Evolutionary conservation across 768 basidiomycete species (phyloP), one percentile per base, ranked within the genome.

Genomic region (Lactarius sanguifluus): DNA sequence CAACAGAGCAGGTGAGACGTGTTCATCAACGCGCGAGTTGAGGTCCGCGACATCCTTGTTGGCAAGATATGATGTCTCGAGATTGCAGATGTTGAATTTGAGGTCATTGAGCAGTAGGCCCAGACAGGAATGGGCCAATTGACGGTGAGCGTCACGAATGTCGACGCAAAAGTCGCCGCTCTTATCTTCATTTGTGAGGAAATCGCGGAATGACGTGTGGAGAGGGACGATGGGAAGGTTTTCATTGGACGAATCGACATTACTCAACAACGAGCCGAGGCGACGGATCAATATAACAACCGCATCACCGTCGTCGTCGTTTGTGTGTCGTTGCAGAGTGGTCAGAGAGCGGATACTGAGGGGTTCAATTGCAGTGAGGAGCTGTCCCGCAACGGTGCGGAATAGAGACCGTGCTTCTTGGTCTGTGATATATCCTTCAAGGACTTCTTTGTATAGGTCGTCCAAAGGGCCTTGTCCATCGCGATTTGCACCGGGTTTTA

Each of bases 31-130:
- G 4, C 32, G 47, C 10, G 32, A 50, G 0, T 43, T 16, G 16
- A 62, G 61, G 30, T 62, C 61, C 3, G 0, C 0, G 5, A 62
- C 15, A 23, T 62, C 61, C 3, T 52, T 20, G 34, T 62, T 62
- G 4, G 47, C 28, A 15, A 30, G 45, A 38, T 50, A 50, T 34
- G 61, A 62, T 2, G 40, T 32, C 18, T 62, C 61, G 30, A 62
- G 61, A 28, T 50, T 13, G 7, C 61, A 62, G 28, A 62, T 62
- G 13, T 62, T 62, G 47, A 62, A 62, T 9, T 34, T 43, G 30
- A 62, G 47, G 15, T 9, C 16, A 5, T 34, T 2, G 5, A 50
- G 20, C 45, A 62, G 20, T 5, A 36, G 8, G 6, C 18, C 28
- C 23, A 60, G 38, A 41, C 40, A 41, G 16, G 16, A 41, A 41